phyloP scores from a whole-genome alignment of 257 asterid species.

The Leptodermis oblonga region DNA sequence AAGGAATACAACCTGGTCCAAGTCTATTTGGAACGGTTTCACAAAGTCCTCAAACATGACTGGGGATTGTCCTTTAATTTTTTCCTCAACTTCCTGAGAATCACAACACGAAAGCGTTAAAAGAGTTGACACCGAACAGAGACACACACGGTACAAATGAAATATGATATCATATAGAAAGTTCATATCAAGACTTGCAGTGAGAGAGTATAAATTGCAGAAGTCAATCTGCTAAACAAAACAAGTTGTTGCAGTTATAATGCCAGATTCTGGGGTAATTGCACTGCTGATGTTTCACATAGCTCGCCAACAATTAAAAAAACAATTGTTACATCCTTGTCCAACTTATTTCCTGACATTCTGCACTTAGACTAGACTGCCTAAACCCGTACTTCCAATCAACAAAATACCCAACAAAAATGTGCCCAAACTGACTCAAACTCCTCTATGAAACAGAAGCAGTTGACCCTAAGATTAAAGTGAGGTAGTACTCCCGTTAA shows the following conservation, averaged over 20 bases:
- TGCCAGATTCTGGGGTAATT: background rate
- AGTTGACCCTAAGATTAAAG: background rate
- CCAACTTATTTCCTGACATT: background rate
- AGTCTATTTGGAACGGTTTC: constrained; percentile 74
- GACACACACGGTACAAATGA: background rate
- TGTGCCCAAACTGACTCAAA: background rate
- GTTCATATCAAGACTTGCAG: background rate
- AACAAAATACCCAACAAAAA: background rate
- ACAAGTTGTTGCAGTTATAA: background rate
- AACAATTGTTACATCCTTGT: background rate
- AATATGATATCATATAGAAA: background rate
- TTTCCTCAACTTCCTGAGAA: constrained; percentile 87
- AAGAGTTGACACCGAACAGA: background rate
- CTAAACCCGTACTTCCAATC: background rate
- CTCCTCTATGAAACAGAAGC: background rate
- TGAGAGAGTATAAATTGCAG: background rate
- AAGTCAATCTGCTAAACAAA: background rate
- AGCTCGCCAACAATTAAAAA: background rate
- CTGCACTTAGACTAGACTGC: background rate
- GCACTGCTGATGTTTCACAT: background rate
- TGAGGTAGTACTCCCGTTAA: background rate
- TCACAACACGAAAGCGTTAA: constrained; percentile 12
- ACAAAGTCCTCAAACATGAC: constrained; percentile 89
- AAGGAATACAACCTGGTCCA: constrained; percentile 53
- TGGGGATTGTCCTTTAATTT: constrained; percentile 56